A percentile compares a stretch with the other conserved stretches of the same genome.
These are phyloP conservation scores for Termitomyces sp. DNA, from an alignment of 768 basidiomycete species.

Conservation along the genomic window DNA sequence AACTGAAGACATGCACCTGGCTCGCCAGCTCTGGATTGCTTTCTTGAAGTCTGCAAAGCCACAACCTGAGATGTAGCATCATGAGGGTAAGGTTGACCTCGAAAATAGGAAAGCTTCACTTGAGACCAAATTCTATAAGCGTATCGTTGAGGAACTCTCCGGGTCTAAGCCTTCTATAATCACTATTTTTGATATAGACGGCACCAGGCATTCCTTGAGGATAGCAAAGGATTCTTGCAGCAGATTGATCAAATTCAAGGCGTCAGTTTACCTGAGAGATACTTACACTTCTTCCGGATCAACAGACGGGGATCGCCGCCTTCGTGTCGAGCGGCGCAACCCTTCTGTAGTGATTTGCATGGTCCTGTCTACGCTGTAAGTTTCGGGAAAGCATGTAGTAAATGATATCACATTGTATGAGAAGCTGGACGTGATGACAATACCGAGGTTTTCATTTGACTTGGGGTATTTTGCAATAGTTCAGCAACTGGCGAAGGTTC, in stretches of 20 bases:
- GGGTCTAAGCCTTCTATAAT: conserved; percentile 66
- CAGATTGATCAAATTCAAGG: background rate
- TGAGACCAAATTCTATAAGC: conserved; percentile 92
- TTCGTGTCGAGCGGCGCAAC: conserved; percentile 14
- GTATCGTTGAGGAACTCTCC: conserved; percentile 95
- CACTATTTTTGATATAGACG: conserved; percentile 77
- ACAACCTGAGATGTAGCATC: conserved; percentile 43
- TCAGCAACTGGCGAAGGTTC: conserved; percentile 5
- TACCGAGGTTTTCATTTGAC: background rate
- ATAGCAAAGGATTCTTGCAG: conserved; percentile 65
- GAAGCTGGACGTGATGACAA: conserved; percentile 5
- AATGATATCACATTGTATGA: background rate
- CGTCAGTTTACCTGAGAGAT: background rate
- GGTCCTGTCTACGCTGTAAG: background rate
- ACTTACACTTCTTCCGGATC: conserved; percentile 68
- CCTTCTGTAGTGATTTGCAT: background rate
- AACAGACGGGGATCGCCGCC: conserved; percentile 15
- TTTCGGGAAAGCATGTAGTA: background rate
- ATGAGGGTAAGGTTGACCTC: background rate
- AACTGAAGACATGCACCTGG: conserved; percentile 88
- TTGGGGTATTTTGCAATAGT: conserved; percentile 1
- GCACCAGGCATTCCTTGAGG: conserved; percentile 67
- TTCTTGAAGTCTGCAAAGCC: conserved; percentile 55
- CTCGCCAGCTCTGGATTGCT: conserved; percentile 57
- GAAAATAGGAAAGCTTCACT: conserved; percentile 43